Conservation (phyloP, 177 flowering plant species). For the Vitis hybrid region DNA sequence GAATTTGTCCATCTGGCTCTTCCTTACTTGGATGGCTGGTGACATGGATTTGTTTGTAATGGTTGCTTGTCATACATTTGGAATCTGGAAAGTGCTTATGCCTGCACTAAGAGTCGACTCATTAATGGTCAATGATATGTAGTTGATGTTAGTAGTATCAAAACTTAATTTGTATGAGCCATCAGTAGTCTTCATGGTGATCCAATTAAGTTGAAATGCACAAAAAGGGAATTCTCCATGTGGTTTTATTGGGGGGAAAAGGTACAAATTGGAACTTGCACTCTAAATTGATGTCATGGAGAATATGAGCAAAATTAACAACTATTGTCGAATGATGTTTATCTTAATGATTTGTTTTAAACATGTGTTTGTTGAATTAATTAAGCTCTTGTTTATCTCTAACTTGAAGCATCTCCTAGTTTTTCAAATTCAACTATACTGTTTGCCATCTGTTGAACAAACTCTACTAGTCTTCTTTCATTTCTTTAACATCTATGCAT, state of each 20-base stretch:
- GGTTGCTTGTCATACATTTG: neutral
- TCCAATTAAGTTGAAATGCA: no score
- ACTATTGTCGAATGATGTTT: neutral
- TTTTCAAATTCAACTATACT: no score
- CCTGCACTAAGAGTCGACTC: neutral
- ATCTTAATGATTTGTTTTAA: neutral
- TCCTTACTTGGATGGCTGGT: neutral
- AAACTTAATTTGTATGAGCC: neutral
- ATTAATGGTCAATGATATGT: neutral
- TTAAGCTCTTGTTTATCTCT: neutral
- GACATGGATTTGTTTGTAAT: neutral
- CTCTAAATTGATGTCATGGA: neutral
- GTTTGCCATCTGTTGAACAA: no score
- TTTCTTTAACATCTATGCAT: no score
- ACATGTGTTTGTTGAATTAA: neutral
- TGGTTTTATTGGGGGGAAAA: neutral
- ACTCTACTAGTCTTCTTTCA: no score
- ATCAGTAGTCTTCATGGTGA: neutral
- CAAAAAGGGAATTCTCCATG: neutral
- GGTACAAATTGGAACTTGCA: conserved; percentile 2
- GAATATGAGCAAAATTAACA: neutral
- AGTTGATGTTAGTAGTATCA: neutral
- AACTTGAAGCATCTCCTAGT: neutral
- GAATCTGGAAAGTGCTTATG: neutral
- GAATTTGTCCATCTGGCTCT: neutral